Conservation (phyloP, 108 stramenopile genomes). For the Cylindrotheca closterium region DNA sequence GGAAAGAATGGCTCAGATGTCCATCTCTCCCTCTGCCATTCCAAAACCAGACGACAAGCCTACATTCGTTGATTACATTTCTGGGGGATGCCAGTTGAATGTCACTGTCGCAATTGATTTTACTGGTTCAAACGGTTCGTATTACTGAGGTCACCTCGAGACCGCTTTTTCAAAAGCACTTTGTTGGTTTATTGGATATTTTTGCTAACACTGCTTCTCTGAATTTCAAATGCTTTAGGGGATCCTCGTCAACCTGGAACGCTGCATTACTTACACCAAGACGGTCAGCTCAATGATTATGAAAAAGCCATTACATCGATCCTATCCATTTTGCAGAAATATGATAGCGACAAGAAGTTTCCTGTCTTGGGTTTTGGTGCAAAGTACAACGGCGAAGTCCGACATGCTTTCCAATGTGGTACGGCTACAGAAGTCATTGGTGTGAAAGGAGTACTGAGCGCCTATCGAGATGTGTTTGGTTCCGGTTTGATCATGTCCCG, state of each 20-base stretch:
- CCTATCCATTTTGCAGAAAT: conserved; percentile 61
- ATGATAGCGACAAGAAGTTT: conserved; percentile 82
- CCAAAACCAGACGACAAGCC: background rate
- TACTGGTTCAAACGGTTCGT: conserved; percentile 93
- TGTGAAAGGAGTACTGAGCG: conserved; percentile 73
- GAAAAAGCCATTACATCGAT: conserved; percentile 72
- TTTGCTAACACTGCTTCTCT: conserved; percentile 33
- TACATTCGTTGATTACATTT: conserved; percentile 51
- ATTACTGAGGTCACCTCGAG: background rate
- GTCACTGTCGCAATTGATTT: conserved; percentile 87
- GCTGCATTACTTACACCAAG: conserved; percentile 59
- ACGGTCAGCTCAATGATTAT: conserved; percentile 58
- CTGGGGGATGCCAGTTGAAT: conserved; percentile 54
- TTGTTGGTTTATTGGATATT: background rate
- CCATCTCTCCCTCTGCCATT: conserved; percentile 3
- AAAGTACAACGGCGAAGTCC: conserved; percentile 75
- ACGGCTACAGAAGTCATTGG: conserved; percentile 49
- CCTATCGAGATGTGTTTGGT: conserved; percentile 58
- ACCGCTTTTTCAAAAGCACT: background rate
- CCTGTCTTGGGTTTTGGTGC: conserved; percentile 92
- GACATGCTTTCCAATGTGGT: conserved; percentile 78
- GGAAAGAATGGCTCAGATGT: conserved; percentile 16
- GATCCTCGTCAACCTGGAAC: conserved; percentile 77
- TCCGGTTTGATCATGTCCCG: conserved; percentile 70
- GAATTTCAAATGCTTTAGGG: too few species aligned